Conservation (phyloP, 1,284 basidiomycete species). For the Rhodotorula sp. region DNA sequence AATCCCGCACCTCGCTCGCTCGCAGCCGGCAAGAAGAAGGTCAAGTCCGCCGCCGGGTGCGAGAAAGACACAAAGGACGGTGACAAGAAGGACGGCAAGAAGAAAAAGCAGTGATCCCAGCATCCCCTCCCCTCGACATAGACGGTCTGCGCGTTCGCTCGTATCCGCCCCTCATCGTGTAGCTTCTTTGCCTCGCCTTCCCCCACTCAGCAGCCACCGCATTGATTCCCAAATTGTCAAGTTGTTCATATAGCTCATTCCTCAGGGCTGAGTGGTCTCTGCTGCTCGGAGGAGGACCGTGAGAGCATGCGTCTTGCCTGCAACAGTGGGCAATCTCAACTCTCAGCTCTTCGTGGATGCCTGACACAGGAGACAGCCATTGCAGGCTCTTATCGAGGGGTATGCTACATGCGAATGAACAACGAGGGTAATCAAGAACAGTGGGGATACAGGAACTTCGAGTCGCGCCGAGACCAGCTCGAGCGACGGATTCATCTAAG, state of each 20-base stretch:
- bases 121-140: not conserved
- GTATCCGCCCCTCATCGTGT: not conserved
- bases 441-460: too few species aligned
- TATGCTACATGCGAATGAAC: too few species aligned
- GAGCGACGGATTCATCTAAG: not conserved
- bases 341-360: too few species aligned
- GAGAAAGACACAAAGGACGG: not conserved
- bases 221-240: not conserved
- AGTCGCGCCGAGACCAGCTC: not conserved
- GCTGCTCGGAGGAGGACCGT: too few species aligned
- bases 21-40: conserved; percentile 19
- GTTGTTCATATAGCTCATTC: too few species aligned
- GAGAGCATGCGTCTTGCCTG: too few species aligned
- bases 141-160: not conserved
- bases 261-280: too few species aligned
- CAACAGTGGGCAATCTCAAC: too few species aligned
- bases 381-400: too few species aligned
- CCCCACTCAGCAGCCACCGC: not conserved
- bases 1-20: not conserved
- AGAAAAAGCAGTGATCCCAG: not conserved
- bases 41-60: conserved; percentile 11
- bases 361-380: too few species aligned
- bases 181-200: not conserved
- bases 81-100: not conserved
- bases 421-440: too few species aligned